Base-by-base conservation (phyloP, 768 basidiomycete species). In the Floccularia luteovirens region DNA sequence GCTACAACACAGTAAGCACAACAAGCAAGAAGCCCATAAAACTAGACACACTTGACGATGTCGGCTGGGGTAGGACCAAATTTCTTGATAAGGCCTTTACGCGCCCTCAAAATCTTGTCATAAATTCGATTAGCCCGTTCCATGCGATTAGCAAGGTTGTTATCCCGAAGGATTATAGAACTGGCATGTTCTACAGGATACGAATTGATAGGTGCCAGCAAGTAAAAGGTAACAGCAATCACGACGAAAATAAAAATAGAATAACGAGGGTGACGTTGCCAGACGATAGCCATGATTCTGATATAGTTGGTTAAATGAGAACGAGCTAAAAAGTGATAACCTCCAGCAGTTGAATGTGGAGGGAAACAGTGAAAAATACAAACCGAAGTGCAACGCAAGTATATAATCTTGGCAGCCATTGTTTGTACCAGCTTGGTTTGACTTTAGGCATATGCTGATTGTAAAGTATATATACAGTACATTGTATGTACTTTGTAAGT, bases 251-350 rank as follows among this genome's bases (percentile, higher is more conserved):
- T 17, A 6, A 34, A 34, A 17, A 75, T 43, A 42, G 63, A 54
- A 56, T 77, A 78, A 48, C 74, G 69, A 21, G 76, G 76, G 52
- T 78, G 74, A 42, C 73, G 65, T 42, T 56, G 50, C 54, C 58
- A 62, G 27, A 59, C 45, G n/a, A 43, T 47, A 34, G 59, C 46
- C 58, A 60, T 60, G 38, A 22, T 7, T 17, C 20, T 19, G 7
- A 17, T 7, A 19, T 34, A 17, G 8, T 17, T 12, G 7, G 7
- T 14, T 7, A 7, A 8, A 7, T 7, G 38, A 11, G 8, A 13
- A 36, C n/a, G 27, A 35, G 27, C 22, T 14, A 14, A 39, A 20
- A 21, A 32, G 24, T 11, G 17, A n/a, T 10, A 14, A 20, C 21
- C 32, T 27, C 37, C 33, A 14, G 38, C 52, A 53, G 52, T 53